A percentile compares a stretch with the other conserved stretches of the same genome.
phyloP scores from a whole-genome alignment of 331 rosid species.

The Malus hybrid region DNA sequence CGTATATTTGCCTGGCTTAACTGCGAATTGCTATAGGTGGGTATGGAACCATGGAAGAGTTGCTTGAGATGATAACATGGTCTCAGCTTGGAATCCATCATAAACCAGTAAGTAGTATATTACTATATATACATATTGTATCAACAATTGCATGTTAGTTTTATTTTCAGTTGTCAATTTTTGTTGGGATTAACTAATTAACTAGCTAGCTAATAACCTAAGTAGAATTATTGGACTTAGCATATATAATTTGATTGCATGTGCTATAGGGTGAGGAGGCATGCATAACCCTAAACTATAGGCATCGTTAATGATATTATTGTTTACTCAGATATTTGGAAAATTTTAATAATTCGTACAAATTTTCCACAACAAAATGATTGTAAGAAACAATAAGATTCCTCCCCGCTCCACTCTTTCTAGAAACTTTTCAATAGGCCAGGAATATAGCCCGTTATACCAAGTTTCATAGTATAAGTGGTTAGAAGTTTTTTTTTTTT shows the following conservation, averaged over 20 bases:
- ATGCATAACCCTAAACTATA: background rate
- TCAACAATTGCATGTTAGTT: no score
- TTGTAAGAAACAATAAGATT: background rate
- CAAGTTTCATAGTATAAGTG: no score
- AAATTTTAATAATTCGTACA: background rate
- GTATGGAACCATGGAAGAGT: constrained; percentile 32
- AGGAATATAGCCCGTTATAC: no score
- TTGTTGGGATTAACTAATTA: background rate
- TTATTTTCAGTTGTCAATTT: background rate
- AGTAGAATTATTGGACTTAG: background rate
- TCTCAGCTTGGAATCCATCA: constrained; percentile 30
- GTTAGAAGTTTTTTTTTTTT: no score
- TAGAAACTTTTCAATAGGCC: no score
- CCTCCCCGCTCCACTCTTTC: background rate
- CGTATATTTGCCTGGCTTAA: background rate
- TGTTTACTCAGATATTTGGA: background rate
- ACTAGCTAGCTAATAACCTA: background rate
- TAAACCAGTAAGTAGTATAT: constrained; percentile 20
- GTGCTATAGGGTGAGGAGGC: background rate
- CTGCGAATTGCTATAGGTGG: background rate
- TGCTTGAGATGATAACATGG: constrained; percentile 28
- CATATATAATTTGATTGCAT: background rate
- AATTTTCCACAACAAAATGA: background rate
- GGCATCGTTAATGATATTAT: background rate
- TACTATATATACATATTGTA: no score